Percentiles rank a stretch among this genome's conserved stretches.
These are phyloP conservation scores for Falciphora oryzae DNA, from an alignment of 2,329 filamentous ascomycete genomes.

Conservation along the genomic window DNA sequence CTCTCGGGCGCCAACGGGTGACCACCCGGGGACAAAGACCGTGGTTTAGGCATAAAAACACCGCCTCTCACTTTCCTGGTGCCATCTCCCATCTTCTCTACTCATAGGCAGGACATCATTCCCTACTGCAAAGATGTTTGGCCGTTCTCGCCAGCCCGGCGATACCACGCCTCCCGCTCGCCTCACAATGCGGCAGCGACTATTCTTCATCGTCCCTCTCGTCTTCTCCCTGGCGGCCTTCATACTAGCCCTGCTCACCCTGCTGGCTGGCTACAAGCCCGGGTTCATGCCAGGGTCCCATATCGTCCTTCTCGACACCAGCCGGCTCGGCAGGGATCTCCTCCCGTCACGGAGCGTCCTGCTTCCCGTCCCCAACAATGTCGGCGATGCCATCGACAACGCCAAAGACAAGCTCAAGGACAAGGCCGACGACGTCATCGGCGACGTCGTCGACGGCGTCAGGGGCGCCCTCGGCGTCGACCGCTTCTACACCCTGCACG, in stretches of 20 bases:
- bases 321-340: constrained; percentile 32
- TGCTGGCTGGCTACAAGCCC: constrained; percentile 32
- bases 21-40: not conserved
- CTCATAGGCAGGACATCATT: not conserved
- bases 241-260: constrained; percentile 29
- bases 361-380: constrained; percentile 17
- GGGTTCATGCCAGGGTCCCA: constrained; percentile 32
- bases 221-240: constrained; percentile 29
- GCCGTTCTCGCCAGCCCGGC: no score
- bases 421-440: constrained; percentile 14
- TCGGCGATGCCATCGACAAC: constrained; percentile 17
- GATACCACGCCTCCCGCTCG: not conserved
- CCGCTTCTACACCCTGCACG: constrained; percentile 28
- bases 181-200: constrained; percentile 7
- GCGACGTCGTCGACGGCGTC: constrained; percentile 18
- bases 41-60: not conserved
- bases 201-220: constrained; percentile 20
- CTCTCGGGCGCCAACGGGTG: not conserved
- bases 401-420: constrained; percentile 16
- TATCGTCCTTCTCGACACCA: constrained; percentile 36
- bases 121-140: not conserved
- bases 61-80: no score
- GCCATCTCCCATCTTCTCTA: not conserved
- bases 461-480: constrained; percentile 24
- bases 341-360: constrained; percentile 21